phyloP scores from a whole-genome alignment of 345 rosid genomes.

The Euphorbia pulcherrima region DNA sequence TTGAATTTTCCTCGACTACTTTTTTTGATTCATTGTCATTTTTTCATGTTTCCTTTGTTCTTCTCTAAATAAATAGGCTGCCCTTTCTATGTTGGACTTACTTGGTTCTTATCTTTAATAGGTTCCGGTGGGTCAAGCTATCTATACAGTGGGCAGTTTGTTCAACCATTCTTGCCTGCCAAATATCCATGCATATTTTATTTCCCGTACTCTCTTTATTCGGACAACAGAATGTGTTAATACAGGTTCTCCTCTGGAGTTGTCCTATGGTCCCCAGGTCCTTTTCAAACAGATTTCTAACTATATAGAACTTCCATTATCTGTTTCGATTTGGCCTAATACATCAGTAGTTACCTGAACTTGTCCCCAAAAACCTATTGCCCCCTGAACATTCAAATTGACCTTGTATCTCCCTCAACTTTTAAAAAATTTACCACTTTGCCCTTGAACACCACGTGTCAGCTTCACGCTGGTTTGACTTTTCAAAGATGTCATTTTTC shows the following conservation, averaged over 20 bases:
- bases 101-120: conserved; percentile 25
- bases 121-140: conserved; percentile 80
- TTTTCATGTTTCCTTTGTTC: not conserved
- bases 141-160: conserved; percentile 62
- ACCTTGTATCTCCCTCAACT: no score
- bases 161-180: conserved; percentile 93
- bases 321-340: no score
- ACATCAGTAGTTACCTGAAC: no score
- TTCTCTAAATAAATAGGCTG: not conserved
- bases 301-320: not conserved
- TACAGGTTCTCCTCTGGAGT: conserved; percentile 61
- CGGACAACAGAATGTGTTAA: conserved; percentile 58
- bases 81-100: conserved; percentile 7
- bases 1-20: not conserved
- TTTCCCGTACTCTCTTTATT: conserved; percentile 63
- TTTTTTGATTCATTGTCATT: not conserved
- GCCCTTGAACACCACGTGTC: no score
- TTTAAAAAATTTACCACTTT: no score
- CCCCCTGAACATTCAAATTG: no score
- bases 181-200: conserved; percentile 78
- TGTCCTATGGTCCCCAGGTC: conserved; percentile 91
- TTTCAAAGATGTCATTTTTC: no score
- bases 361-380: no score
- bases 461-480: no score
- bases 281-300: conserved; percentile 2